Conservation (phyloP, 768 basidiomycete species). For the Calocybe gangraenosa region DNA sequence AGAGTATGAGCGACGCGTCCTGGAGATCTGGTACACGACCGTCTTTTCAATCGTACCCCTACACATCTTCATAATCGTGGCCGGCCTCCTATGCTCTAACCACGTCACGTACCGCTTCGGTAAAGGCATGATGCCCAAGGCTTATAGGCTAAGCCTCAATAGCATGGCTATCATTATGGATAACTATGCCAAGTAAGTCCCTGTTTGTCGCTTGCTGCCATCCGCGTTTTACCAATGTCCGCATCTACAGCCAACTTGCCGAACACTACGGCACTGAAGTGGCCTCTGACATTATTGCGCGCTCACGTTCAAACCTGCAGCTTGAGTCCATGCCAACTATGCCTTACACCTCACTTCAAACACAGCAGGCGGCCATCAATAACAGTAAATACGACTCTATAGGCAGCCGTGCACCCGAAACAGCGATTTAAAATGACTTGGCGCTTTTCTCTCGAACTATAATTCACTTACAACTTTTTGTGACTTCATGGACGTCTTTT, state of each 20-base stretch:
- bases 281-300: slow-evolving; percentile 52
- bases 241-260: slow-evolving; percentile 54
- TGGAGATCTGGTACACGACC: slow-evolving; percentile 61
- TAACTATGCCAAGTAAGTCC: slow-evolving; percentile 67
- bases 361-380: slow-evolving; percentile 7
- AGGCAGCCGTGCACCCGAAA: slow-evolving; percentile 18
- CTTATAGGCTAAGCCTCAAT: slow-evolving; percentile 68
- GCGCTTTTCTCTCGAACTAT: background rate
- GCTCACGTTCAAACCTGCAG: slow-evolving; percentile 52
- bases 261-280: slow-evolving; percentile 68
- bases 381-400: slow-evolving; percentile 20
- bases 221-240: background rate
- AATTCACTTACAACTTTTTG: slow-evolving; percentile 1
- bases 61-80: slow-evolving; percentile 61
- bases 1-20: slow-evolving; percentile 48
- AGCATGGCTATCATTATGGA: slow-evolving; percentile 85
- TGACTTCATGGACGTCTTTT: background rate
- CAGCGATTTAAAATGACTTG: slow-evolving; percentile 8
- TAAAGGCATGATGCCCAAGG: slow-evolving; percentile 85
- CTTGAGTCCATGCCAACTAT: slow-evolving; percentile 26
- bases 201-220: background rate
- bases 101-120: slow-evolving; percentile 86
- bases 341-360: slow-evolving; percentile 17
- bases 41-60: slow-evolving; percentile 65
- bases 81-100: slow-evolving; percentile 68